Evolutionary conservation across 1,139 yeast species (phyloP), one percentile per base, ranked within the genome.

Genomic region (Saccharomyces hybrid): DNA sequence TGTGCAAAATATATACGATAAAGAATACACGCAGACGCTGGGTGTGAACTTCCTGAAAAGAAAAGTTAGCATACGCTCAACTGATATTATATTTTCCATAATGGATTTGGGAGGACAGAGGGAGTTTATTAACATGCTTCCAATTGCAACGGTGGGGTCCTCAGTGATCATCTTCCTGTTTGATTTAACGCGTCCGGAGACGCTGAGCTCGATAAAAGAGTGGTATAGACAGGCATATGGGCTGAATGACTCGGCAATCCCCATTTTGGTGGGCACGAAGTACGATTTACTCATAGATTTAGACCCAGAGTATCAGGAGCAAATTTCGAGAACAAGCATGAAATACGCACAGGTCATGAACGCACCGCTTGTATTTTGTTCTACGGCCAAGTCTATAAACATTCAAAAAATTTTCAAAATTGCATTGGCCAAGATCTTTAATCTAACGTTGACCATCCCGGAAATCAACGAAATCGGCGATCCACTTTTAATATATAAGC

Each of bases 81-180:
- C 97, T 9, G 90, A 89, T 64, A 89, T 93, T 58, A 86, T 95
- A 34, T 93, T 93, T 67, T 85, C 95, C 31, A 86, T 93, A 46
- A 93, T 97, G 96, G 99, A 93, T 71, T 75, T 93, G 21, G 99
- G 99, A 29, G 99, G 99, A 0, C 96, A 91, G 64, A 81, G 90
- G 57, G 99, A 95, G 70, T 93, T 91, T 71, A 90, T 91, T 57
- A 93, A 93, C 70, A 93, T 93, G 99, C 75, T 95, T 52, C 97
- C 98, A 26, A 75, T 93, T 57, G 97, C 95, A 8, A 87, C 96
- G 12, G 86, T 88, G 60, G 97, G 93, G 60, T 96, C 99, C 0
- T 96, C 91, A 9, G 97, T 97, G 2, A 83, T 93, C 38, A 77
- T 95, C 54, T 91, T 91, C 67, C 83, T 89, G 85, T 93, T 95